These are phyloP conservation scores for Sporormia fimetaria DNA, from an alignment of 495 filamentous ascomycete species.

Conservation along the genomic window DNA sequence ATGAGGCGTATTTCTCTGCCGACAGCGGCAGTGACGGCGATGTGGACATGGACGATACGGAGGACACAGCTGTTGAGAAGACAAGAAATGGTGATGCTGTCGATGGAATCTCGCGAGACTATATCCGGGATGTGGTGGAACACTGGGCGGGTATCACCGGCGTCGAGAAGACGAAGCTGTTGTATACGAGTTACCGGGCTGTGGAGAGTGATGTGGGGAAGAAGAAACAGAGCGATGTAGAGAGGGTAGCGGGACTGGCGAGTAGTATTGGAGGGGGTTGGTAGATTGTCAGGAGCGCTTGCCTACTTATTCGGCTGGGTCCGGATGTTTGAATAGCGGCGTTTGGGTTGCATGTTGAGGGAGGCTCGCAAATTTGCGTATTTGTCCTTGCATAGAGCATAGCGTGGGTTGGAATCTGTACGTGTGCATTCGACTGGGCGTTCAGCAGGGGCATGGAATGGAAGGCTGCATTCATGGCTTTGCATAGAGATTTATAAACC, in stretches of 20 bases:
- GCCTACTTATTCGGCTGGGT: too few relatives aligned
- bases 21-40: constrained; percentile 28
- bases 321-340: too few relatives aligned
- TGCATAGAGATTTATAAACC: too few relatives aligned
- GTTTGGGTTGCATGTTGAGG: too few relatives aligned
- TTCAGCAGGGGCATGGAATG: too few relatives aligned
- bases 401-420: too few relatives aligned
- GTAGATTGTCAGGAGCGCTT: too few relatives aligned
- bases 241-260: constrained; percentile 77
- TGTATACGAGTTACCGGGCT: constrained; percentile 75
- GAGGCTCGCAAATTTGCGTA: too few relatives aligned
- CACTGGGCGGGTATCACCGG: constrained; percentile 65
- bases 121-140: constrained; percentile 45
- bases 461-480: too few relatives aligned
- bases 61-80: constrained; percentile 12
- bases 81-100: constrained; percentile 34
- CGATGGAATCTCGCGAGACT: constrained; percentile 38
- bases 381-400: neutral
- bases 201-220: constrained; percentile 95
- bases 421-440: too few relatives aligned
- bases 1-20: constrained; percentile 92
- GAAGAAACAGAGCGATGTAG: constrained; percentile 52
- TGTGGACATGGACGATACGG: constrained; percentile 15
- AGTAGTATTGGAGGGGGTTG: constrained; percentile 90
- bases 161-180: constrained; percentile 58